phyloP scores from a whole-genome alignment of 345 rosid species.

The Brassica rapa region DNA sequence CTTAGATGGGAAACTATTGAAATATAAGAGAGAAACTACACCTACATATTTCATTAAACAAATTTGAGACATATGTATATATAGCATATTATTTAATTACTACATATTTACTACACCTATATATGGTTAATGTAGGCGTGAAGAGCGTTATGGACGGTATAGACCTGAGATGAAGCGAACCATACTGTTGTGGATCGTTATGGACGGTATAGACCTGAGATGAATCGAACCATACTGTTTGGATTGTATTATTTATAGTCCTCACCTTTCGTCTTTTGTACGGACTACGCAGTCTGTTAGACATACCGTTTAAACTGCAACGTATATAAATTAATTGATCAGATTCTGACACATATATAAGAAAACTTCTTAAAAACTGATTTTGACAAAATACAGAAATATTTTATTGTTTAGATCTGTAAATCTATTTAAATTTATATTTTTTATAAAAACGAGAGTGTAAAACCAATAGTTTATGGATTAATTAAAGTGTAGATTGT shows the following conservation, averaged over 20 bases:
- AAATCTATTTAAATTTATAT: too few species aligned
- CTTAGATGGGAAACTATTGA: neutral
- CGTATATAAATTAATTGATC: too few species aligned
- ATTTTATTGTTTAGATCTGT: too few species aligned
- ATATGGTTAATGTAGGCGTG: slow-evolving; percentile 16
- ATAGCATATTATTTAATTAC: too few species aligned
- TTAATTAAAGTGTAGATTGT: too few species aligned
- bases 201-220: neutral
- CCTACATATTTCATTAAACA: neutral
- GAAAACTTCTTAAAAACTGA: too few species aligned
- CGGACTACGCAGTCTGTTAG: neutral
- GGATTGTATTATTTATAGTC: slow-evolving; percentile 11
- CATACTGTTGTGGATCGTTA: neutral
- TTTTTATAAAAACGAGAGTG: too few species aligned
- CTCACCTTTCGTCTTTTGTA: slow-evolving; percentile 5
- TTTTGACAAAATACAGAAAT: too few species aligned
- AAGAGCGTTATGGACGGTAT: slow-evolving; percentile 26
- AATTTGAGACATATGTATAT: neutral
- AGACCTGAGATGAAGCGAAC: slow-evolving; percentile 24
- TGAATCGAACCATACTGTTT: slow-evolving; percentile 7
- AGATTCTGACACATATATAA: too few species aligned
- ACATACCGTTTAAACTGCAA: too few species aligned
- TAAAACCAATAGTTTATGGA: too few species aligned
- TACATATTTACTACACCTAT: too few species aligned
- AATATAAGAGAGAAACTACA: neutral